Base-by-base conservation (phyloP, 2,329 filamentous ascomycete species). In the Claviceps purpurea region DNA sequence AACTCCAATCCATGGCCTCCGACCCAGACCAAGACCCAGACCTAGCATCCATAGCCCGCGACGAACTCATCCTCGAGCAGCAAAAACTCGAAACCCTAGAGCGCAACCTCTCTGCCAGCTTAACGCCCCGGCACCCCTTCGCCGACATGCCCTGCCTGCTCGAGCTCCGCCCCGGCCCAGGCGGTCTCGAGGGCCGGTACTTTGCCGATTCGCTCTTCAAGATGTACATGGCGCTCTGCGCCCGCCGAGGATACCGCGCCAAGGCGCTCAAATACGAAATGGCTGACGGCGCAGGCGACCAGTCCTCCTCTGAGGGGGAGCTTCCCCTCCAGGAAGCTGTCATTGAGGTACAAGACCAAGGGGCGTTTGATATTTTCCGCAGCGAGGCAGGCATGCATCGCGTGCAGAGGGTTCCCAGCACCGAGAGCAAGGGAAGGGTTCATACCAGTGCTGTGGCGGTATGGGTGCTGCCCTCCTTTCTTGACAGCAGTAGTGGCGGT, bases 391-490 rank as follows among this genome's bases (percentile, higher is more conserved):
- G 93, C 37, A 93, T 98, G 58, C 93, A 98, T 66, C 81, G 93
- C 30, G 93, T 98, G 0, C 93, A 98, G 72, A 82, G 93, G 26
- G 84, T 98, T 3, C 93, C 93, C 1, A 84, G 84, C 11, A 98
- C 93, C 0, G 93, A 98, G 66, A 87, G 76, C 58, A 91, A 89
- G 64, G 93, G 93, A 2, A 82, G 93, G 30, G 93, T 89, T 16
- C 93, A 98, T 67, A 98, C 93, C 11, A 93, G 87, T 63, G 90
- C 90, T 13, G 91, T 89, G 3, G 89, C 87, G 5, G 87, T 98
- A 0, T 86, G 95, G 77, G 89, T 98, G 2, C 74, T 98, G 34
- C 93, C 93, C 0, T 89, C 84, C 48, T 84, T 97, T 52, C 82
- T 87, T 0, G 76, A 81, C 24, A 69, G 64, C 41, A 71, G 70